Evolutionary conservation across 345 rosid species (phyloP).

Genomic region (Dimocarpus longan): DNA sequence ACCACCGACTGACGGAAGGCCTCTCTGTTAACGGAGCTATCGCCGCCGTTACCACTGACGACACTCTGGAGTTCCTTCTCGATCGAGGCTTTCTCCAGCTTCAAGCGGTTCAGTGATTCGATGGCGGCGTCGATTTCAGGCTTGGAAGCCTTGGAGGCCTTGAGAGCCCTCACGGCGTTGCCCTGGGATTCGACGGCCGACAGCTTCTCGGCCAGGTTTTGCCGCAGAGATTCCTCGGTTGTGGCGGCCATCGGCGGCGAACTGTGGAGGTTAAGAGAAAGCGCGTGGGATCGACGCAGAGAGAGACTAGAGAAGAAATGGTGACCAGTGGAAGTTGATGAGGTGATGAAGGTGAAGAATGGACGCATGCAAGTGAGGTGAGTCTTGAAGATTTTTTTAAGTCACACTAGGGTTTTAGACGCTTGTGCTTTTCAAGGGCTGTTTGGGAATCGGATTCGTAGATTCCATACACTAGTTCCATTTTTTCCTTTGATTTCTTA

Average conservation of each 20-base stretch:
- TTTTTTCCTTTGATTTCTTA: no score
- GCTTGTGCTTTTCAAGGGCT: neutral
- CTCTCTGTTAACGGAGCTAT: slow-evolving; percentile 54
- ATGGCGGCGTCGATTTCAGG: slow-evolving; percentile 74
- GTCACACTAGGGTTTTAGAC: slow-evolving; percentile 31
- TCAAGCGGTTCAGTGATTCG: slow-evolving; percentile 57
- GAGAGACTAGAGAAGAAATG: slow-evolving; percentile 13
- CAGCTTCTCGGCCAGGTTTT: slow-evolving; percentile 55
- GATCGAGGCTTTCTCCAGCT: slow-evolving; percentile 68
- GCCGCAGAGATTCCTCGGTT: slow-evolving; percentile 67
- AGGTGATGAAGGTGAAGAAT: slow-evolving; percentile 30
- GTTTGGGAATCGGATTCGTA: slow-evolving; percentile 11
- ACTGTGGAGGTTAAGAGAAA: slow-evolving; percentile 11
- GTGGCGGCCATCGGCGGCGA: slow-evolving; percentile 49
- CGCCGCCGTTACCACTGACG: slow-evolving; percentile 46
- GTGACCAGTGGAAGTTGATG: slow-evolving; percentile 33
- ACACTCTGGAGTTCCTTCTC: slow-evolving; percentile 72
- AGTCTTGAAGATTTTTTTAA: neutral
- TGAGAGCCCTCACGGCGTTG: slow-evolving; percentile 71
- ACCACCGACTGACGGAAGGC: slow-evolving; percentile 74
- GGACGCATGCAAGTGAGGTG: slow-evolving; percentile 40
- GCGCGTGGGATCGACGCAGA: slow-evolving; percentile 20
- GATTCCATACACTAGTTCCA: no score
- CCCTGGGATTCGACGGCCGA: slow-evolving; percentile 76
- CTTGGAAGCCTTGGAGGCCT: slow-evolving; percentile 60